These are phyloP conservation scores for Tulasnella sp. DNA, from an alignment of 768 basidiomycete species.

Conservation along the genomic window DNA sequence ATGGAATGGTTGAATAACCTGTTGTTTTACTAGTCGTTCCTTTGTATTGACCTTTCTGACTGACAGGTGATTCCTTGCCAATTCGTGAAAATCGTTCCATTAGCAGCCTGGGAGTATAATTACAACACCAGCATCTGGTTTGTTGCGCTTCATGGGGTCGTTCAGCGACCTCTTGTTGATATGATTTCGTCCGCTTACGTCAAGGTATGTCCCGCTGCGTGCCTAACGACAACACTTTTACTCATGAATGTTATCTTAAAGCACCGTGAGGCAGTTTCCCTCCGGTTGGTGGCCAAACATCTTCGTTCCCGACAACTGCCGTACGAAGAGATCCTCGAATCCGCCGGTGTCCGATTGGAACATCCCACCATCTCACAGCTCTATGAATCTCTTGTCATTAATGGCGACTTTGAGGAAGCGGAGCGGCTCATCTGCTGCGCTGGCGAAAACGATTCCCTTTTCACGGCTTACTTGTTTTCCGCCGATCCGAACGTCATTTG, in stretches of 20 bases:
- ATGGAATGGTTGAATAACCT: conserved; percentile 27
- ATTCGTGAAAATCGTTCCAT: conserved; percentile 61
- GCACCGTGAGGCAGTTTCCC: conserved; percentile 15
- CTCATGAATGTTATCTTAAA: background rate
- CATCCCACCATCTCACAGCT: conserved; percentile 58
- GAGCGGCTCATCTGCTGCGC: conserved; percentile 42
- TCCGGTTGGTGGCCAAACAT: conserved; percentile 62
- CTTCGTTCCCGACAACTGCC: conserved; percentile 62
- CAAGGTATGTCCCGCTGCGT: too few species aligned
- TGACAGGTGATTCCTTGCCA: conserved; percentile 41
- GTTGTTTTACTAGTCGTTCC: background rate
- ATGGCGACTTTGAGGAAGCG: conserved; percentile 48
- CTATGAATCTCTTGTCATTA: conserved; percentile 49
- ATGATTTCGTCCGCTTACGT: too few species aligned
- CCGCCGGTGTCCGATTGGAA: conserved; percentile 47
- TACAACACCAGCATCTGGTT: conserved; percentile 77
- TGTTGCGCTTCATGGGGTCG: conserved; percentile 50
- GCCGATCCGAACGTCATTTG: conserved; percentile 50
- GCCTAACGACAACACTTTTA: too few species aligned
- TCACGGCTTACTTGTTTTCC: conserved; percentile 44
- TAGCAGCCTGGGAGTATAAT: conserved; percentile 56
- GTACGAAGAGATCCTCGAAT: conserved; percentile 44
- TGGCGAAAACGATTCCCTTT: conserved; percentile 41
- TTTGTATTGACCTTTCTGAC: background rate
- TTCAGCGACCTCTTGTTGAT: too few species aligned